Evolutionary conservation across 805 yeast species (phyloP).

Genomic region (Metschnikowia shivogae): DNA sequence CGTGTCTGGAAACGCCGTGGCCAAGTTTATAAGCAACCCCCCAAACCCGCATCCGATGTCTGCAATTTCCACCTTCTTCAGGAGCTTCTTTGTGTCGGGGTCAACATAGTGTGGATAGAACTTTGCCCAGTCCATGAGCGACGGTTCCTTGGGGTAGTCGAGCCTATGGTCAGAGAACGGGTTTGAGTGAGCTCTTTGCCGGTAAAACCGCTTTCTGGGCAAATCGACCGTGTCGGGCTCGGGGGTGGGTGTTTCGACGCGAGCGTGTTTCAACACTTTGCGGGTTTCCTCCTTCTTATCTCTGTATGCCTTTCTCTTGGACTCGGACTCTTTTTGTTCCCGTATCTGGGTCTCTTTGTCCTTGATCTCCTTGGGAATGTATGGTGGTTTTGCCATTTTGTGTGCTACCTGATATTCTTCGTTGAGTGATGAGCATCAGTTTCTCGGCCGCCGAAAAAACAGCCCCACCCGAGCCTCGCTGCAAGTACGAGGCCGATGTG

Average conservation of each 20-base stretch:
- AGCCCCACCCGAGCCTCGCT: not conserved
- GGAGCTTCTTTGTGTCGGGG: slow-evolving; percentile 38
- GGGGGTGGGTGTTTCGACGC: slow-evolving; percentile 34
- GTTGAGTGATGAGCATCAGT: no score
- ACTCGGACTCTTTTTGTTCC: slow-evolving; percentile 18
- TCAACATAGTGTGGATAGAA: slow-evolving; percentile 62
- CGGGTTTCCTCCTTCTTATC: slow-evolving; percentile 43
- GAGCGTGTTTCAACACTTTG: slow-evolving; percentile 42
- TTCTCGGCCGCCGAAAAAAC: not conserved
- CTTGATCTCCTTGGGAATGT: slow-evolving; percentile 7
- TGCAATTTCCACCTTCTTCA: slow-evolving; percentile 72
- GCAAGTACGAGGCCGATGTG: not conserved
- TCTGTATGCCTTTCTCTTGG: slow-evolving; percentile 47
- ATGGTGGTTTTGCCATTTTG: slow-evolving; percentile 13
- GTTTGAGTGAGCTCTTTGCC: slow-evolving; percentile 97
- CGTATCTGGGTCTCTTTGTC: slow-evolving; percentile 18
- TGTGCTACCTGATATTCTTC: no score
- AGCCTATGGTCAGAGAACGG: slow-evolving; percentile 94
- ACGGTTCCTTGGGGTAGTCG: slow-evolving; percentile 81
- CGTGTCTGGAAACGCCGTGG: slow-evolving; percentile 69
- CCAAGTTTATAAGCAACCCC: slow-evolving; percentile 76
- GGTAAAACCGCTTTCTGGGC: slow-evolving; percentile 82
- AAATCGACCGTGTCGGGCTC: slow-evolving; percentile 41
- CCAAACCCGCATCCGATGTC: slow-evolving; percentile 99
- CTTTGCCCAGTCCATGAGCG: slow-evolving; percentile 80